Evolutionary conservation across 75 land plant species (phyloP).

Genomic region (Chamaecyparis obtusa): DNA sequence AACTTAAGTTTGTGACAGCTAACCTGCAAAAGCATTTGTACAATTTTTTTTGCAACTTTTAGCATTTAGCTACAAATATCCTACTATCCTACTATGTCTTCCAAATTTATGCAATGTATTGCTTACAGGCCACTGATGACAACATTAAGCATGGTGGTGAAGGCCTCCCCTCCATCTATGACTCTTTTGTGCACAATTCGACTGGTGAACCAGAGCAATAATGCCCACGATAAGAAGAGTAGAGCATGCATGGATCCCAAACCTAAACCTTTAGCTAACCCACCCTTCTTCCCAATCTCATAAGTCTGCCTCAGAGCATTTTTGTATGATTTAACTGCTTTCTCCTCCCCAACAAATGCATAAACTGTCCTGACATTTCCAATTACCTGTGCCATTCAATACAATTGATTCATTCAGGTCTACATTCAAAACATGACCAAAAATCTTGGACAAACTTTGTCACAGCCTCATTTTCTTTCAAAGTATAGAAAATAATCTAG

Average conservation of each 20-base stretch:
- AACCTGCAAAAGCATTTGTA: neutral
- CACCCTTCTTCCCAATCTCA: slow-evolving; percentile 75
- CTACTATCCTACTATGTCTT: neutral
- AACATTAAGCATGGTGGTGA: slow-evolving; percentile 99
- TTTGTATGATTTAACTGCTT: slow-evolving; percentile 61
- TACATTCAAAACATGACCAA: neutral
- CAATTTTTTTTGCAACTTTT: neutral
- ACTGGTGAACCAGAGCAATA: slow-evolving; percentile 92
- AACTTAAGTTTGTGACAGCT: neutral
- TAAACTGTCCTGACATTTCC: slow-evolving; percentile 89
- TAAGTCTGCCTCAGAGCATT: slow-evolving; percentile 64
- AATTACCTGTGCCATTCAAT: slow-evolving; percentile 44
- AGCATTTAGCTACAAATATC: neutral
- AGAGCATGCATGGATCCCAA: slow-evolving; percentile 79
- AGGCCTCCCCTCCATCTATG: slow-evolving; percentile 95
- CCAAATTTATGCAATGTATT: neutral
- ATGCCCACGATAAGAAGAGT: slow-evolving; percentile 87
- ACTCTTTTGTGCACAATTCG: slow-evolving; percentile 65
- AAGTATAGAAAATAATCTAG: neutral
- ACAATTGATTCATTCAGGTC: neutral
- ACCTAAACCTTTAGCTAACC: slow-evolving; percentile 89
- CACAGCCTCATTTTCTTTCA: neutral
- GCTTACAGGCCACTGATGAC: slow-evolving; percentile 95
- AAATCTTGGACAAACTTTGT: neutral
- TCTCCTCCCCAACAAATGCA: slow-evolving; percentile 90